These are phyloP conservation scores for Bretschneidera sinensis DNA, from an alignment of 345 rosid species.

Conservation along the genomic window DNA sequence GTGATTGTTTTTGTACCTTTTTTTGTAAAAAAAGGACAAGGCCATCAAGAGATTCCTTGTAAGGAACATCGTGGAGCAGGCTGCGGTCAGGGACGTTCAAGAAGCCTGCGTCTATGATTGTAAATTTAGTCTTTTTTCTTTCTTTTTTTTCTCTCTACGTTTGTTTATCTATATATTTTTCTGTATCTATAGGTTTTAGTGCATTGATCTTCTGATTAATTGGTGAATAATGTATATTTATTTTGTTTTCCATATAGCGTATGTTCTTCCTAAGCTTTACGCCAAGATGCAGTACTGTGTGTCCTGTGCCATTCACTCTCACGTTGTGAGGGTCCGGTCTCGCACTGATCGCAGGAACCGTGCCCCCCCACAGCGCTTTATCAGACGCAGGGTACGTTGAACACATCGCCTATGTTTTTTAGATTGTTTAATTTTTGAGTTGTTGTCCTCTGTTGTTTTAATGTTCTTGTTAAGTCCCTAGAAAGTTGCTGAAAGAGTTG, in stretches of 20 bases:
- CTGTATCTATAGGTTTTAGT: background rate
- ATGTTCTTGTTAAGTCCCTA: background rate
- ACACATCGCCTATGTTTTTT: background rate
- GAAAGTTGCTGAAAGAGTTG: background rate
- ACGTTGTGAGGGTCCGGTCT: conserved; percentile 90
- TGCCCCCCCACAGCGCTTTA: conserved; percentile 79
- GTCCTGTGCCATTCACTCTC: conserved; percentile 94
- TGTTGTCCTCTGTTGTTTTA: background rate
- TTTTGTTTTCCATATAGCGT: conserved; percentile 28
- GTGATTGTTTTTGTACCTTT: background rate
- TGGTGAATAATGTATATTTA: background rate
- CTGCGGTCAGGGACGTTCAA: conserved; percentile 88
- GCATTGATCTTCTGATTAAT: background rate
- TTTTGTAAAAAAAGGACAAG: conserved; percentile 46
- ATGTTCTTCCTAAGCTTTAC: conserved; percentile 71
- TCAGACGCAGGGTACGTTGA: conserved; percentile 62
- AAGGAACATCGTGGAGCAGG: conserved; percentile 90
- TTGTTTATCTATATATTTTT: background rate
- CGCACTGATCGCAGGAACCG: conserved; percentile 67
- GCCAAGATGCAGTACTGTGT: conserved; percentile 85
- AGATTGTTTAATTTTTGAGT: background rate
- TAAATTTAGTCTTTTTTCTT: conserved; percentile 9
- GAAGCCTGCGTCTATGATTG: conserved; percentile 81
- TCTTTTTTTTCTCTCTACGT: background rate
- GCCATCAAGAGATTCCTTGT: conserved; percentile 82